These are phyloP conservation scores for Arctium lappa DNA, from an alignment of 129 eudicot genomes.

Conservation along the genomic window DNA sequence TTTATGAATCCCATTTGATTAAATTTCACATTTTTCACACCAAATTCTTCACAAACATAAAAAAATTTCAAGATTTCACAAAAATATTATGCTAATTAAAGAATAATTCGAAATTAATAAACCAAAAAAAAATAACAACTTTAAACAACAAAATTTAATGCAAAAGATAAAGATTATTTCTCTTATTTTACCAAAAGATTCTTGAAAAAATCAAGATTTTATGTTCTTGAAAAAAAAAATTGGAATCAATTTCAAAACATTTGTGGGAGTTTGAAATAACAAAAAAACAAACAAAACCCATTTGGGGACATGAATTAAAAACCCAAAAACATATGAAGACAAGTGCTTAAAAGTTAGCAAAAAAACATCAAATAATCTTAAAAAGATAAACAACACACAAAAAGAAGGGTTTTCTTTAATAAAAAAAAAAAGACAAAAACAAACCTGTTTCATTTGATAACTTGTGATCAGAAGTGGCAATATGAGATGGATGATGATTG, in stretches of 20 bases:
- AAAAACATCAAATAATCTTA: background rate
- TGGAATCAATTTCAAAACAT: conserved; percentile 26
- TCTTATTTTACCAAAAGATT: conserved; percentile 18
- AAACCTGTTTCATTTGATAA: conserved; percentile 23
- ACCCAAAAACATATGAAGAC: conserved; percentile 27
- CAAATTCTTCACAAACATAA: background rate
- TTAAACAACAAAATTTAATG: background rate
- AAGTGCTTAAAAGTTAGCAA: conserved; percentile 22
- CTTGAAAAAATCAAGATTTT: conserved; percentile 29
- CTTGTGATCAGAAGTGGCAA: conserved; percentile 46
- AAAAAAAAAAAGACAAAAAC: conserved; percentile 21
- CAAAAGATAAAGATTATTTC: conserved; percentile 24
- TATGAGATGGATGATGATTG: conserved; percentile 17
- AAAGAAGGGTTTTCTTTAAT: conserved; percentile 22
- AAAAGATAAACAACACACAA: background rate
- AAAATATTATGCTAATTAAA: background rate
- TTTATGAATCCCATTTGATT: background rate
- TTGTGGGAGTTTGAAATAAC: conserved; percentile 7
- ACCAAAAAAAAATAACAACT: too few relatives aligned
- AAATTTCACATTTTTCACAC: background rate
- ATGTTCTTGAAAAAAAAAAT: conserved; percentile 23
- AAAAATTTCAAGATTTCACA: background rate
- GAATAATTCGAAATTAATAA: background rate
- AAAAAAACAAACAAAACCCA: conserved; percentile 10
- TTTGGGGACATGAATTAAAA: conserved; percentile 9